Evolutionary conservation across 148 eudicot species (phyloP).

Genomic region (Rhododendron ovatum): DNA sequence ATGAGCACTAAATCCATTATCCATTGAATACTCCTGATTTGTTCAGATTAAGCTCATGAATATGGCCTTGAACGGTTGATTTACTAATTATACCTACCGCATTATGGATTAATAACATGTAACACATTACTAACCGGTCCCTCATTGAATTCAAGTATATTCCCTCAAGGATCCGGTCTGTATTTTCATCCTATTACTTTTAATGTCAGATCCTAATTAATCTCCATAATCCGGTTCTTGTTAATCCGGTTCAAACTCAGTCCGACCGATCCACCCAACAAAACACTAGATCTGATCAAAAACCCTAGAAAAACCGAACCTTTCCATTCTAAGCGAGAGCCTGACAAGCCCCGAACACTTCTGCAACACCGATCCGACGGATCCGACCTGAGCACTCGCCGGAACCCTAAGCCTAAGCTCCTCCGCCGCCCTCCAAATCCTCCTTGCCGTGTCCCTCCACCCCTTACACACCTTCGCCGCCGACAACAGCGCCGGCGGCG

Average conservation of each 20-base stretch:
- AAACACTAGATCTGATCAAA: slow-evolving; percentile 35
- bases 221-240: neutral
- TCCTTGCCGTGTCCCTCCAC: slow-evolving; percentile 65
- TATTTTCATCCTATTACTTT: neutral
- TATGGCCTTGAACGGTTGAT: neutral
- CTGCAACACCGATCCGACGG: slow-evolving; percentile 64
- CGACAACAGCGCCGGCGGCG: slow-evolving; percentile 58
- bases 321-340: slow-evolving; percentile 71
- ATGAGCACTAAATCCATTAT: neutral
- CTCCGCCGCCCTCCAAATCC: slow-evolving; percentile 67
- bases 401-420: slow-evolving; percentile 85
- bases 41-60: neutral
- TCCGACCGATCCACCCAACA: slow-evolving; percentile 10
- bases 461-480: slow-evolving; percentile 79
- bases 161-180: neutral
- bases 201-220: neutral
- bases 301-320: slow-evolving; percentile 35
- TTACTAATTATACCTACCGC: neutral
- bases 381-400: slow-evolving; percentile 42
- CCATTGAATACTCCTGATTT: neutral
- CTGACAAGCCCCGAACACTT: slow-evolving; percentile 64
- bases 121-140: neutral
- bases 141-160: neutral
- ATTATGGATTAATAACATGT: neutral
- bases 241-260: neutral